Base-by-base conservation (phyloP, 2,329 filamentous ascomycete genomes). In the Xylogone sp. region DNA sequence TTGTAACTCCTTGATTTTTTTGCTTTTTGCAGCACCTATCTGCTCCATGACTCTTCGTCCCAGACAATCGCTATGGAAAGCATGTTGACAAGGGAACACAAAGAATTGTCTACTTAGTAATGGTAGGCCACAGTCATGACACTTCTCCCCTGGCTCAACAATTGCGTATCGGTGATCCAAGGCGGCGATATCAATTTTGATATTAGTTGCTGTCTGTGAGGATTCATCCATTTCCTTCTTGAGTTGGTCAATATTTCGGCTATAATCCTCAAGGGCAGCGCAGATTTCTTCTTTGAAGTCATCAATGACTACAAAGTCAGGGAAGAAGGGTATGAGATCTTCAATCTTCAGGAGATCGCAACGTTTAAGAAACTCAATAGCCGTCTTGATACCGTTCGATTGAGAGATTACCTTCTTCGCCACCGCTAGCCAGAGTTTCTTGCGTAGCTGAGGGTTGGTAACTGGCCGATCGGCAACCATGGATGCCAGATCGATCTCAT, bases 211-310 rank as follows among this genome's bases (percentile, higher is more conserved):
- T 13, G 94, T 97, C 55, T 85, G 83, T 9, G 90, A 88, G 3
- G 86, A 90, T 65, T 96, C 90, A 68, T 99, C 94, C 94, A 99
- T 99, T 69, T 97, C 93, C 58, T 86, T 84, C 65, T 92, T 91
- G 39, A 99, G 75, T 1, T 76, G 77, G 63, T 97, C 94, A 59
- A 99, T 99, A 59, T 90, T 90, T 34, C 89, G 87, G 45, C 85
- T 88, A 72, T 99, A 99, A 57, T 95, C 89, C 69, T 99, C 94
- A 1, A 99, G 79, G 1, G 95, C 94, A 0, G 83, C 78, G 71
- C 94, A 99, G 34, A 99, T 97, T 68, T 99, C 94, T 57, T 97
- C 92, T 67, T 97, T 97, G 79, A 99, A 99, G 69, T 97, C 94
- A 66, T 99, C 94, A 56, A 99, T 97, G 48, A 97, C 88, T 21